Conservation (phyloP, 1,284 basidiomycete species). For the Pseudozyma hubeiensis region DNA sequence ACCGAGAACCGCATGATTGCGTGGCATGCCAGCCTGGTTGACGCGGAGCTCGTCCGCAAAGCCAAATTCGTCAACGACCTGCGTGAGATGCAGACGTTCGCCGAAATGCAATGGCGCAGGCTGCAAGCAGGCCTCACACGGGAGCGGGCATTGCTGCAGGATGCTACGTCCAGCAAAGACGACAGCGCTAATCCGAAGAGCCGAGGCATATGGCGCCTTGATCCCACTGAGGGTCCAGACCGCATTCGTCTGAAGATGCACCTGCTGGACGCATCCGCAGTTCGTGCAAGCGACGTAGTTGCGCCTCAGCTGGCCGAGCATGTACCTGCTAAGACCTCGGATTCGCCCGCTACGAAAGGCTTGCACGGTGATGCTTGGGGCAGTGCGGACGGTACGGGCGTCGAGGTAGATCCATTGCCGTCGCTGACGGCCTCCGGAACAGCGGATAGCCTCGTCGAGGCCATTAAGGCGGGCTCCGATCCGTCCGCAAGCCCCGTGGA, state of each 20-base stretch:
- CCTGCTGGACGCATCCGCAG: constrained; percentile 33
- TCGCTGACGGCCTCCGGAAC: constrained; percentile 2
- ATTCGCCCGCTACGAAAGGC: constrained; percentile 6
- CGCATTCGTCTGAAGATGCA: constrained; percentile 62
- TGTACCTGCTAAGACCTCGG: constrained; percentile 1
- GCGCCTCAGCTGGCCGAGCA: constrained; percentile 32
- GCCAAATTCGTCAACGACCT: constrained; percentile 56
- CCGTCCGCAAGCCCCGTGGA: constrained; percentile 4
- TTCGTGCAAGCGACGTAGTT: constrained; percentile 17
- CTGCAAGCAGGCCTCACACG: constrained; percentile 42
- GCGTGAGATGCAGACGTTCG: constrained; percentile 52
- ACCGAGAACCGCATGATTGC: constrained; percentile 52
- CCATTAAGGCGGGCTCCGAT: background rate
- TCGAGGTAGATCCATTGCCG: constrained; percentile 1
- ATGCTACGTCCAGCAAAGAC: background rate
- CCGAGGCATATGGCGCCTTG: constrained; percentile 51
- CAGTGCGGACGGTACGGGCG: constrained; percentile 18
- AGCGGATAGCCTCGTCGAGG: background rate
- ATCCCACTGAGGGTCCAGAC: constrained; percentile 66
- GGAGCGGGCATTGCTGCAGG: constrained; percentile 42
- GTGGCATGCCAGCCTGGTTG: constrained; percentile 55
- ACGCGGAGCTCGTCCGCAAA: constrained; percentile 40
- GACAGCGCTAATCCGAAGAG: constrained; percentile 2
- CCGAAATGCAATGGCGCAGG: constrained; percentile 46
- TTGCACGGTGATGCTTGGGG: constrained; percentile 36